Evolutionary conservation across 176 grass and related monocot species (phyloP), one percentile per base, ranked within the genome.

Genomic region (Eremochloa ophiuroides): DNA sequence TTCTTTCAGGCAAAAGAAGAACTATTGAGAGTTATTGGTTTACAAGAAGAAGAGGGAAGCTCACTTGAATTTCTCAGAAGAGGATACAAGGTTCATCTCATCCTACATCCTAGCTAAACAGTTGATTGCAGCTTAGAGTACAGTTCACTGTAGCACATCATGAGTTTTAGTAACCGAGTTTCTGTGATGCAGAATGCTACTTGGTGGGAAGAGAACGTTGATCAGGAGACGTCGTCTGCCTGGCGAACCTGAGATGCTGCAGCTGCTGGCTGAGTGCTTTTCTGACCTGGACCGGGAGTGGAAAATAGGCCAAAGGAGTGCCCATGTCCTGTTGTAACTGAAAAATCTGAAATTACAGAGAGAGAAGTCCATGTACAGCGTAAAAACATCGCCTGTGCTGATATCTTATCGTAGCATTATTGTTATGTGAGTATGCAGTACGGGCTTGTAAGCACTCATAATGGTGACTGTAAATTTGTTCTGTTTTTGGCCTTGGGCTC

Each of bases 1-100:
- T 7, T 65, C 17, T 38, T 44, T 87, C 80, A 98, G 92, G 89
- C 92, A 9, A 98, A 94, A 79, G 95, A 98, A 61, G 95, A 98
- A 83, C 84, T 98, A 10, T 47, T 98, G 40, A 91, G 95, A 82
- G 88, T 98, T 75, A 85, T 98, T 55, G 95, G 95, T 17, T 81
- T 98, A 79, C 92, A 98, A 93, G 95, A 98, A 76, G 92, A 98
- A 82, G 43, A 88, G 88, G 95, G 95, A 84, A 98, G 92, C 82
- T 86, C 86, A 44, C 86, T 98, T 62, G 84, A 95, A 88, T 98
- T 98, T 63, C 84, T 98, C 61, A 94, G 95, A 91, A 93, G 86
- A 84, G 95, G 95, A 87, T 95, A 91, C 78, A 98, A 98, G 95
- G 96, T 98, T 30, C 63, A 66, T 81, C 43, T 56, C 53, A 25